A percentile compares a stretch with the other conserved stretches of the same genome.
Evolutionary conservation across 139 green algal species (phyloP).

Genomic region (Chlamydomonas incerta): DNA sequence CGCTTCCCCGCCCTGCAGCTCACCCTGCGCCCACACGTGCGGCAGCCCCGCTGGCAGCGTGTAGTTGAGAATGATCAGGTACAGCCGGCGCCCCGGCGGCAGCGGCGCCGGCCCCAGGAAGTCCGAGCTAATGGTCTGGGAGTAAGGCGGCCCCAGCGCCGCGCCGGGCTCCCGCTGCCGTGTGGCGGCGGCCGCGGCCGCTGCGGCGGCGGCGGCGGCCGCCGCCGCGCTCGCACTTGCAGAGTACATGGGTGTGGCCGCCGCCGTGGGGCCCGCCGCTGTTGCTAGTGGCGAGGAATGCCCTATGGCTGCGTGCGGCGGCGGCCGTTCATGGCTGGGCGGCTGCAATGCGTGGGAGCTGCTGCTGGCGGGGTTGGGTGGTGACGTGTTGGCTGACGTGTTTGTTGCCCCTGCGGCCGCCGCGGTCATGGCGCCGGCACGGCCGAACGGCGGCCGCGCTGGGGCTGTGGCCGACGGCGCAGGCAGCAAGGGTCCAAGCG

Average conservation of each 20-base stretch:
- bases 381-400: too few species aligned
- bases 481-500: too few species aligned
- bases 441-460: too few species aligned
- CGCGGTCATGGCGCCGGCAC: too few species aligned
- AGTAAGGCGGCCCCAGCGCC: not conserved
- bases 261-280: too few species aligned
- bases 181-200: not conserved
- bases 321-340: too few species aligned
- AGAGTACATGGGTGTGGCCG: not conserved
- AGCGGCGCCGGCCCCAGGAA: not conserved
- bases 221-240: not conserved
- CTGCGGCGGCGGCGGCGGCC: not conserved
- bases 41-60: conserved; percentile 47
- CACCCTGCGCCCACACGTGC: conserved; percentile 52
- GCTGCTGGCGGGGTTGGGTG: too few species aligned
- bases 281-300: too few species aligned
- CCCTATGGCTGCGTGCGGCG: too few species aligned
- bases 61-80: conserved; percentile 70
- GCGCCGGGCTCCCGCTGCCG: not conserved
- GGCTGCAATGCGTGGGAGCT: too few species aligned
- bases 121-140: not conserved
- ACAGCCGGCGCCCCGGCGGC: not conserved
- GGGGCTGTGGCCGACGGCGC: too few species aligned
- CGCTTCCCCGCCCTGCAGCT: not conserved
- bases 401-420: too few species aligned